Evolutionary conservation across 2,329 filamentous ascomycete species (phyloP).

Genomic region (Juglanconis juglandina): DNA sequence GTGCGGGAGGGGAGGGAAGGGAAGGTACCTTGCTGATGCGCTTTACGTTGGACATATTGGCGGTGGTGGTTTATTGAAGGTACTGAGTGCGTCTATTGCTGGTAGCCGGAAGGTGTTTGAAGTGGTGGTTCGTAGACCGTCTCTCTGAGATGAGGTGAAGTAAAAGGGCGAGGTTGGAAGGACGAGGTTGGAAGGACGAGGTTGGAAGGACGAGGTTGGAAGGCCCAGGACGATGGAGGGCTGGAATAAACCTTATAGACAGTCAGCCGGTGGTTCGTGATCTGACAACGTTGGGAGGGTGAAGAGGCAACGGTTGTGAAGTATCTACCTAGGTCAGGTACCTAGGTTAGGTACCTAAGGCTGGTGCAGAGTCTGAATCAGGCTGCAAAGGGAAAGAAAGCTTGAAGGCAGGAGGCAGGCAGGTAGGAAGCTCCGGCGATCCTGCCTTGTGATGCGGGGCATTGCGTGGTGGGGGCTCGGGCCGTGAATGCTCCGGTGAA

Average conservation of each 20-base stretch:
- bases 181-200: no score
- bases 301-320: background rate
- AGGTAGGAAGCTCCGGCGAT: no score
- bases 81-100: background rate
- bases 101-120: background rate
- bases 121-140: no score
- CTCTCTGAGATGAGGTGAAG: no score
- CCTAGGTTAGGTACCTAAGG: background rate
- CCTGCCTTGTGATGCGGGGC: background rate
- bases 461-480: background rate
- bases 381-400: background rate
- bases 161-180: no score
- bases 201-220: no score
- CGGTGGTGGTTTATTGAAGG: background rate
- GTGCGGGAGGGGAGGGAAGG: background rate
- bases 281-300: background rate
- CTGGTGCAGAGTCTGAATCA: background rate
- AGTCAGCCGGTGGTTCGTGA: no score
- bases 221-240: no score
- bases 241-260: no score
- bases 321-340: background rate
- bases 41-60: slow-evolving; percentile 25
- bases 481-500: background rate
- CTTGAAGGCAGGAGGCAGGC: background rate
- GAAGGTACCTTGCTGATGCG: slow-evolving; percentile 42